These are phyloP conservation scores for Sideroxylon spinosum DNA, from an alignment of 179 eudicot species.

Conservation along the genomic window DNA sequence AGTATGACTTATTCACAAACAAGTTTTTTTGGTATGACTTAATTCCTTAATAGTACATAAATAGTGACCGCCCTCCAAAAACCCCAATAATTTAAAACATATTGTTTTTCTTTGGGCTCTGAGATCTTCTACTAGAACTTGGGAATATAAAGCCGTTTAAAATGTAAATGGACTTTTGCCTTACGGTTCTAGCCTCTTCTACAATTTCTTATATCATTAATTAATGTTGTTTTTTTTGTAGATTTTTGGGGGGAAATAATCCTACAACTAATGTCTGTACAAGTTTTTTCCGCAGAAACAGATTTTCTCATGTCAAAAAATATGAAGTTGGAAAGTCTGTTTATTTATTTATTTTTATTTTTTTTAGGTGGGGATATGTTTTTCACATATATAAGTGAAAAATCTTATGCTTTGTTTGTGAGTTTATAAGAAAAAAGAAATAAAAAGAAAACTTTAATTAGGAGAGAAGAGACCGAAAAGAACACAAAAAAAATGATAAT, in stretches of 20 bases:
- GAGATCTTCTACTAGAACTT: neutral
- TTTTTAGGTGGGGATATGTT: no score
- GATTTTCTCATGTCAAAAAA: slow-evolving; percentile 90
- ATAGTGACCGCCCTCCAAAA: no score
- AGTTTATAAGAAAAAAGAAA: no score
- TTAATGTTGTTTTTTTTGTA: slow-evolving; percentile 24
- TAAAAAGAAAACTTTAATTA: no score
- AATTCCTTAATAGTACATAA: no score
- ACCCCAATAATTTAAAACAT: no score
- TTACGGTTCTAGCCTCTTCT: neutral
- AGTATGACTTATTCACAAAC: no score
- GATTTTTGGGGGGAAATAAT: slow-evolving; percentile 50
- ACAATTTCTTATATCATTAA: neutral
- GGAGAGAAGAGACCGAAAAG: no score
- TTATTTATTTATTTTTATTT: no score
- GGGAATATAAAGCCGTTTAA: neutral
- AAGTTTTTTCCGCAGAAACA: slow-evolving; percentile 90
- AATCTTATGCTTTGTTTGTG: no score
- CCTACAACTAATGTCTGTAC: slow-evolving; percentile 87
- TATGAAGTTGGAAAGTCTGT: slow-evolving; percentile 69
- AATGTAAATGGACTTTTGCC: slow-evolving; percentile 8
- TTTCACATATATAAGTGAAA: neutral
- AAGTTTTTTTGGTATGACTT: no score
- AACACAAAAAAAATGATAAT: no score
- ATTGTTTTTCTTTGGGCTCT: neutral